Evolutionary conservation across 2,329 filamentous ascomycete species (phyloP).

Genomic region (Chaetothyriales sp.): DNA sequence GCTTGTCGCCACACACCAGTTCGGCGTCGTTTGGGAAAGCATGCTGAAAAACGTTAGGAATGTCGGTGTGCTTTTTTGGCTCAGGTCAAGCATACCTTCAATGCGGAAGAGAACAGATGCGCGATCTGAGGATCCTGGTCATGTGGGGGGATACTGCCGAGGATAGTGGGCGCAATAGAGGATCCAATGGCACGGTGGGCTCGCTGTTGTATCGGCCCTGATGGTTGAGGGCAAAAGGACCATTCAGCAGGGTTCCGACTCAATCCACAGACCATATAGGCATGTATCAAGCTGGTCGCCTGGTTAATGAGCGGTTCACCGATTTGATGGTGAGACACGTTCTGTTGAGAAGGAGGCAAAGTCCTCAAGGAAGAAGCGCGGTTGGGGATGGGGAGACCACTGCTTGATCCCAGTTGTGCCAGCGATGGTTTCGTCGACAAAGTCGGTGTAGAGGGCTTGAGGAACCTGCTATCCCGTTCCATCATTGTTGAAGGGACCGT

Average conservation of each 20-base stretch:
- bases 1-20: slow-evolving; percentile 86
- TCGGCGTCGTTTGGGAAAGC: slow-evolving; percentile 98
- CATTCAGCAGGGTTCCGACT: slow-evolving; percentile 93
- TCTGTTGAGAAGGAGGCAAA: not conserved
- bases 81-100: slow-evolving; percentile 54
- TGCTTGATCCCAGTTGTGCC: not conserved
- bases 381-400: not conserved
- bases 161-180: slow-evolving; percentile 93
- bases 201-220: slow-evolving; percentile 89
- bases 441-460: not conserved
- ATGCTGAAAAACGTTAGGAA: slow-evolving; percentile 42
- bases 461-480: not conserved
- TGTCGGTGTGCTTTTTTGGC: not conserved
- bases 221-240: slow-evolving; percentile 76
- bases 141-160: slow-evolving; percentile 83
- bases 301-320: not conserved
- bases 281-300: slow-evolving; percentile 55
- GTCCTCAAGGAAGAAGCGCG: not conserved
- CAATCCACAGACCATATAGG: slow-evolving; percentile 97
- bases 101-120: slow-evolving; percentile 73
- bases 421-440: not conserved
- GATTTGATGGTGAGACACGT: not conserved
- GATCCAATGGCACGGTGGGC: slow-evolving; percentile 96
- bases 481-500: not conserved
- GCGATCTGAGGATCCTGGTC: slow-evolving; percentile 97